Evolutionary conservation across 2,329 filamentous ascomycete species (phyloP).

Genomic region (Sclerotinia nivalis): DNA sequence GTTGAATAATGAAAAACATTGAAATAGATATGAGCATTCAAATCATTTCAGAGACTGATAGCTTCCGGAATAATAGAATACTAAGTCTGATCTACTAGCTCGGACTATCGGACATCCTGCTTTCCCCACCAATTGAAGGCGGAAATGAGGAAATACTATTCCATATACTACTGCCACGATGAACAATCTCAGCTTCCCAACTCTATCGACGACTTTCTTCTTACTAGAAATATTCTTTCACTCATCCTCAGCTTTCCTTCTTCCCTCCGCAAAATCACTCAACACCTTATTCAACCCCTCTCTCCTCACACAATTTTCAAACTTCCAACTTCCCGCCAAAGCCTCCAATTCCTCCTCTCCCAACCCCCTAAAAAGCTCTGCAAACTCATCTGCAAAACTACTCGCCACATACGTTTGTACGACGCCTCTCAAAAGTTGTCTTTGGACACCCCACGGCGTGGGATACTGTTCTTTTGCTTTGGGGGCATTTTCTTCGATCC

Average conservation of each 20-base stretch:
- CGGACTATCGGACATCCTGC: no score
- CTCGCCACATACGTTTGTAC: constrained; percentile 52
- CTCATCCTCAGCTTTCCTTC: neutral
- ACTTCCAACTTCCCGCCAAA: constrained; percentile 51
- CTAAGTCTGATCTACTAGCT: no score
- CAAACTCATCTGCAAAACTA: constrained; percentile 55
- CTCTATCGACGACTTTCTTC: neutral
- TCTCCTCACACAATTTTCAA: constrained; percentile 52
- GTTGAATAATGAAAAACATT: no score
- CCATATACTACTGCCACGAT: neutral
- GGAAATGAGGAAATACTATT: neutral
- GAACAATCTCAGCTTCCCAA: no score
- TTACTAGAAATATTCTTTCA: neutral
- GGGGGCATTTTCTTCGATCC: constrained; percentile 49
- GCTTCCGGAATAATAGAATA: no score
- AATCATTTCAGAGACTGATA: no score
- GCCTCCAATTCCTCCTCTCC: constrained; percentile 52
- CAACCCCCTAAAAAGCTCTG: constrained; percentile 54
- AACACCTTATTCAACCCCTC: constrained; percentile 40
- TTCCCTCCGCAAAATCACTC: constrained; percentile 30
- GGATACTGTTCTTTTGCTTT: constrained; percentile 32
- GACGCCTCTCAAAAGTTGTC: constrained; percentile 49
- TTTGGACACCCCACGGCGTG: constrained; percentile 50
- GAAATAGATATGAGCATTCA: no score
- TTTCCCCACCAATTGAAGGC: neutral